Evolutionary conservation across 345 rosid genomes (phyloP).

Genomic region (Linum lewisii): DNA sequence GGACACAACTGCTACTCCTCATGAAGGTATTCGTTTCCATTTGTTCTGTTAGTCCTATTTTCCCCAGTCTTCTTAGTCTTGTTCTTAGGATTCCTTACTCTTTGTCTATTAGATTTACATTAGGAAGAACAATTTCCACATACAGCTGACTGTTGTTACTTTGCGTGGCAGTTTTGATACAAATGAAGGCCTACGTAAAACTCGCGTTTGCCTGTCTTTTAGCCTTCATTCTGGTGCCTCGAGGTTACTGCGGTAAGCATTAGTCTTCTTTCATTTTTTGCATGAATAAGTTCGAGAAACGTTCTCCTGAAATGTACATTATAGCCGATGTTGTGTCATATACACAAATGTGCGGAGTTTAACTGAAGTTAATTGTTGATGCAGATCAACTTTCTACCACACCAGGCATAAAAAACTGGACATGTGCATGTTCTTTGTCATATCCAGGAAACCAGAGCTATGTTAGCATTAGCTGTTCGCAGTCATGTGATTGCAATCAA

Average conservation of each 20-base stretch:
- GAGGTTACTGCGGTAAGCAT: slow-evolving; percentile 60
- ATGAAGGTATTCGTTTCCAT: background rate
- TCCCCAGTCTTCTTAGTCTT: no score
- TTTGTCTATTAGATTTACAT: background rate
- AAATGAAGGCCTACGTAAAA: slow-evolving; percentile 50
- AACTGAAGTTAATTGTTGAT: slow-evolving; percentile 10
- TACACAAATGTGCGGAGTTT: slow-evolving; percentile 1
- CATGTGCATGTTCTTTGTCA: slow-evolving; percentile 51
- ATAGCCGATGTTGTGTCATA: background rate
- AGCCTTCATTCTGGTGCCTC: slow-evolving; percentile 43
- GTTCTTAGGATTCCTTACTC: background rate
- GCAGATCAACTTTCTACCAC: slow-evolving; percentile 40
- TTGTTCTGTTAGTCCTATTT: background rate
- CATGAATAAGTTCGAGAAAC: background rate
- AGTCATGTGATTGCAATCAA: slow-evolving; percentile 71
- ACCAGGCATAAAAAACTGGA: slow-evolving; percentile 49
- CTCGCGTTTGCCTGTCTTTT: slow-evolving; percentile 32
- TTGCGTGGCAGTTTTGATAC: slow-evolving; percentile 20
- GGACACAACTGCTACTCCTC: background rate
- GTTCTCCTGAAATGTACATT: background rate
- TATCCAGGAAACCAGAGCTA: slow-evolving; percentile 33
- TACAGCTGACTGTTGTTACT: slow-evolving; percentile 15
- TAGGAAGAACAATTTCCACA: background rate
- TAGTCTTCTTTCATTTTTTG: slow-evolving; percentile 9
- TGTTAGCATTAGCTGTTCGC: slow-evolving; percentile 57